Base-by-base conservation (phyloP, 305 asterid species). In the Fraxinus sp. region DNA sequence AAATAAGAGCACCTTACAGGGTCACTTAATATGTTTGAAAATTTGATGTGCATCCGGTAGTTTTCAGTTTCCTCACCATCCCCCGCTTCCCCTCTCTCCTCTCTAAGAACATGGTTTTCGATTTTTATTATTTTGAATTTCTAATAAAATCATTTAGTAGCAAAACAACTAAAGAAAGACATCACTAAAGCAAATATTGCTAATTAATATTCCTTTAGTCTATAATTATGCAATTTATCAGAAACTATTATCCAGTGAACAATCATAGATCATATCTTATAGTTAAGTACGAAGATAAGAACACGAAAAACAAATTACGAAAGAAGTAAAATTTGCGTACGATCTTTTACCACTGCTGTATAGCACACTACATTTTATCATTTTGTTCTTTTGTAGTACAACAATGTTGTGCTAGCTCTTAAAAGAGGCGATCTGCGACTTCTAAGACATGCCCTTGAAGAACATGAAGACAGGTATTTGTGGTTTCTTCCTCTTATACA, bases 341-440 rank as follows among this genome's bases (percentile, higher is more conserved):
- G 55, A 36, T 49, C 24, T 46, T 80, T 32, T 24, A 20, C 35
- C 39, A 18, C 22, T 62, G 79, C 75, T 68, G 32, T 79, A 81
- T 80, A 43, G 10, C 52, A 43, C 16, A 10, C 52, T 43, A 43
- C 52, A 26, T 35, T 66, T 9, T 37, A 32, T 77, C 72, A 22
- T 68, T 80, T 76, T 28, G 68, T 55, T 81, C 74, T 82, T 37
- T 84, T 79, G 89, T 92, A 94, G 99, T 96, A 96, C 84, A 72
- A 88, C 81, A 87, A 93, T 78, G 90, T 94, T 77, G 94, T 92
- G 86, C 94, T 93, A 85, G 91, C 99, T 81, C 94, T 94, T 75
- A 93, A 75, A 88, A 91, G 98, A 87, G 99, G 98, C 4, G 98
- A 96, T 90, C 97, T 96, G 85, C 93, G 95, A 81, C 98, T 96